Evolutionary conservation across 805 yeast species (phyloP).

Genomic region (Suhomyces xylopsoci): DNA sequence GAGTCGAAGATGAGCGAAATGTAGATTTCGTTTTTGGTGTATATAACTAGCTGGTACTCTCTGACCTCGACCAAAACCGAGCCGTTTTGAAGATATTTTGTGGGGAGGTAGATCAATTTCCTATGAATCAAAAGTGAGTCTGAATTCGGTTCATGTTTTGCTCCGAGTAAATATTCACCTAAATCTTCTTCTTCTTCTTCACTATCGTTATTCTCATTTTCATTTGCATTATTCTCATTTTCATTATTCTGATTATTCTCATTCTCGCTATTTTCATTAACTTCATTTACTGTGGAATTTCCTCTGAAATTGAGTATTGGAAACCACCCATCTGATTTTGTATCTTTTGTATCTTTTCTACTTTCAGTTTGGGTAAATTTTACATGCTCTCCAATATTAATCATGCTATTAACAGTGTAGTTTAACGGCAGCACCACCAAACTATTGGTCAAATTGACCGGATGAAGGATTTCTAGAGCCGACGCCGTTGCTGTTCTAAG

Average conservation of each 20-base stretch:
- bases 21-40: slow-evolving; percentile 18
- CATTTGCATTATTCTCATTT: neutral
- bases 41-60: slow-evolving; percentile 34
- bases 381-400: slow-evolving; percentile 18
- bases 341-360: too few relatives aligned
- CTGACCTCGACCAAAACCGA: slow-evolving; percentile 5
- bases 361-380: too few relatives aligned
- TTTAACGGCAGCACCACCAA: slow-evolving; percentile 38
- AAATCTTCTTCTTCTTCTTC: slow-evolving; percentile 4
- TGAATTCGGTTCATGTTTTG: too few relatives aligned
- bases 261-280: neutral
- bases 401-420: slow-evolving; percentile 34
- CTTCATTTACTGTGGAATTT: too few relatives aligned
- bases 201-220: neutral
- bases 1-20: slow-evolving; percentile 32
- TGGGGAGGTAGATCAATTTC: slow-evolving; percentile 25
- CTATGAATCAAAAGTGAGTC: slow-evolving; percentile 20
- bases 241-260: neutral
- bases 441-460: slow-evolving; percentile 32
- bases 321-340: too few relatives aligned
- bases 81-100: slow-evolving; percentile 5
- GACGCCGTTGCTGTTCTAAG: slow-evolving; percentile 11
- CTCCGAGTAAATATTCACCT: too few relatives aligned
- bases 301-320: neutral
- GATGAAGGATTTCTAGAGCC: slow-evolving; percentile 31